Conservation (phyloP, 2,329 filamentous ascomycete genomes). For the Aspergillus alliaceus region DNA sequence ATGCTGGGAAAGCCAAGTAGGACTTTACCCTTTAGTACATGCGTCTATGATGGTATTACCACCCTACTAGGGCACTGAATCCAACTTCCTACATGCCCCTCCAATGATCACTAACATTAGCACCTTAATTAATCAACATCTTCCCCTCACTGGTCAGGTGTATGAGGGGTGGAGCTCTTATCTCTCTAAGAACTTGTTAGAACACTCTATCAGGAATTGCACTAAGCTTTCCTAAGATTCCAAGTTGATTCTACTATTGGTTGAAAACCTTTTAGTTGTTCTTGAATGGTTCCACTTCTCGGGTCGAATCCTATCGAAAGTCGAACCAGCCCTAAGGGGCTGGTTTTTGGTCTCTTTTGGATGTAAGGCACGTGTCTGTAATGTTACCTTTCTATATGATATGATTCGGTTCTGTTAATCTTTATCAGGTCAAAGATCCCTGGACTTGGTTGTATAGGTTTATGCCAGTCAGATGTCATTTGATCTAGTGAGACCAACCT, state of each 20-base stretch:
- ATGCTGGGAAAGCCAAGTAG: not conserved
- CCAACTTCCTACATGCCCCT: too few relatives aligned
- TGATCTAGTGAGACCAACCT: not conserved
- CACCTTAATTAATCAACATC: not conserved
- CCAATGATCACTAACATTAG: not conserved
- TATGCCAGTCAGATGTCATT: not conserved
- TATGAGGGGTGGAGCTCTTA: not conserved
- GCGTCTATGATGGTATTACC: not conserved
- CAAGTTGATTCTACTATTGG: not conserved
- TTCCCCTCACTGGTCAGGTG: not conserved
- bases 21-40: not conserved
- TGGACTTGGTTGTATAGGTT: not conserved
- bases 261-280: not conserved
- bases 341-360: too few relatives aligned
- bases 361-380: too few relatives aligned
- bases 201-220: not conserved
- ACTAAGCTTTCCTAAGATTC: slow-evolving; percentile 1
- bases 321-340: not conserved
- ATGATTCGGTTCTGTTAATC: too few relatives aligned
- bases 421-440: too few relatives aligned
- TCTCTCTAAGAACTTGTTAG: not conserved
- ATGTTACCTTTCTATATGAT: too few relatives aligned
- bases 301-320: not conserved
- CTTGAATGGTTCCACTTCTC: not conserved
- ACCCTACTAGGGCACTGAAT: too few relatives aligned